Conservation (phyloP, 768 basidiomycete species). For the Lactifluus echinatus region DNA sequence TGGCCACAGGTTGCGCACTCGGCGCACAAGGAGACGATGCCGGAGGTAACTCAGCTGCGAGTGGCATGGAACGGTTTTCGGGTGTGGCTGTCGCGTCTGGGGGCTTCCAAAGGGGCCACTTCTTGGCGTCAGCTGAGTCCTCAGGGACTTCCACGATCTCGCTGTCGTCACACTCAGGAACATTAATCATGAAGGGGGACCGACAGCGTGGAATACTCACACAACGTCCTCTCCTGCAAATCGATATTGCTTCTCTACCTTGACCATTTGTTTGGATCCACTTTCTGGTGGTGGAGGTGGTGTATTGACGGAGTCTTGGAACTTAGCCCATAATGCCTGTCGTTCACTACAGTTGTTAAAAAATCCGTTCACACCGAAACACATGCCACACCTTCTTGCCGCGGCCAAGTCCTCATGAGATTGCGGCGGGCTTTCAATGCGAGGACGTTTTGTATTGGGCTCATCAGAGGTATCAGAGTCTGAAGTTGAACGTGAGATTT, state of each 20-base stretch:
- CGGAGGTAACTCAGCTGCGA: constrained; percentile 14
- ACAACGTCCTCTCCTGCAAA: constrained; percentile 71
- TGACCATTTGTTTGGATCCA: constrained; percentile 39
- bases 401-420: constrained; percentile 32
- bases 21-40: constrained; percentile 17
- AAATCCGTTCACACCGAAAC: neutral
- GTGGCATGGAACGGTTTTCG: neutral
- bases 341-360: constrained; percentile 37
- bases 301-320: constrained; percentile 51
- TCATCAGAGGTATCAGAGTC: constrained; percentile 36
- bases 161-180: constrained; percentile 31
- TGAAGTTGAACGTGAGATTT: constrained; percentile 6
- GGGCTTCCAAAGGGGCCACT: constrained; percentile 54
- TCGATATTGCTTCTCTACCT: constrained; percentile 57
- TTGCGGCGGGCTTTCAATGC: constrained; percentile 22
- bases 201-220: constrained; percentile 37
- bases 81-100: constrained; percentile 12
- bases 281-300: constrained; percentile 22
- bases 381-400: constrained; percentile 31
- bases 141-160: constrained; percentile 67
- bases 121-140: constrained; percentile 64
- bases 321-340: constrained; percentile 56
- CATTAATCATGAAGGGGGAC: neutral
- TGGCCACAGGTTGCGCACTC: constrained; percentile 20
- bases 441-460: constrained; percentile 30